Base-by-base conservation (phyloP, 2,329 filamentous ascomycete genomes). In the Macrophomina phaseolina region DNA sequence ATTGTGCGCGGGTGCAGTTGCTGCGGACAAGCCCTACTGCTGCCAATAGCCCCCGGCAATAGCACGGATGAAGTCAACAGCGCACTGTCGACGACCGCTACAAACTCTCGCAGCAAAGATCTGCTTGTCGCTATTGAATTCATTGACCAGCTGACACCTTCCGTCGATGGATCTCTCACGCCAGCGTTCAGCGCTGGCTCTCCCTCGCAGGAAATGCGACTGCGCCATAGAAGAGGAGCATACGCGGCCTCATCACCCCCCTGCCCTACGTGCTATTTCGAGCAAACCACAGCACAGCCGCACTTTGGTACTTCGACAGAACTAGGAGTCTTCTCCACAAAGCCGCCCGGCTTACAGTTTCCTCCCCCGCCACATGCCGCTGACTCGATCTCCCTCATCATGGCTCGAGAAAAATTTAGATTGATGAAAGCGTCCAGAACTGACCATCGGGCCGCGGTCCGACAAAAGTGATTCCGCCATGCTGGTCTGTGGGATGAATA, bases 231-330 rank as follows among this genome's bases (percentile, higher is more conserved):
- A 34, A 23, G 36, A 61, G 48, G 34, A 34, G 56, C 56, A 61
- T 61, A 61, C 56, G 56, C 56, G 56, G 40, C 56, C 56, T 48
- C 40, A 61, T 18, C n/a, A 46, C 56, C 56, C 56, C 56, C 56
- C 56, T 61, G 56, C 48, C 56, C 16, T 46, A 36, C 56, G 40
- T 48, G 56, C 56, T 61, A 61, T 61, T 61, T 61, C 56, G 40
- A 61, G 56, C 56, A 30, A 36, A 61, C 56, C 56, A 30, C 56
- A 61, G 56, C 56, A 61, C 56, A 34, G 56, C 56, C 56, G 56
- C 56, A 61, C 40, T 46, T 61, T 46, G 28, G 16, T 14, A 16
- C 18, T 61, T 61, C 18, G 56, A 46, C 56, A 61, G 40, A 61
- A 40, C 46, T 14, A 28, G 56, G 14, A 46, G 8, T 34, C 40